These are phyloP conservation scores for Hypholoma fasciculare DNA, from an alignment of 768 basidiomycete species.

Conservation along the genomic window DNA sequence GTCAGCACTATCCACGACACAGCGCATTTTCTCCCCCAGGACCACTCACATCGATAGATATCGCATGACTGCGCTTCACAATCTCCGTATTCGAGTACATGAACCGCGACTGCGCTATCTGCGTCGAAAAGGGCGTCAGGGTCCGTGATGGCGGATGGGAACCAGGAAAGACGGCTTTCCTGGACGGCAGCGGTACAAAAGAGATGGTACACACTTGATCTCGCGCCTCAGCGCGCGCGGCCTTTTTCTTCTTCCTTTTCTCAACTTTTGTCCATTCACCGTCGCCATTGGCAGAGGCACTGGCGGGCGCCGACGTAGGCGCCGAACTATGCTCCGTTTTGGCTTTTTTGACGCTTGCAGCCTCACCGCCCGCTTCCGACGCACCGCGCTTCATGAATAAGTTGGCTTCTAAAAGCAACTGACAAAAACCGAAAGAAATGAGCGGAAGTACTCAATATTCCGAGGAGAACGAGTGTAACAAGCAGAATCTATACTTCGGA, in stretches of 20 bases:
- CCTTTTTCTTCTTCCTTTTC: conserved; percentile 71
- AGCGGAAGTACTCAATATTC: no score
- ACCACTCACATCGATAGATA: conserved; percentile 75
- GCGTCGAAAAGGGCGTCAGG: conserved; percentile 8
- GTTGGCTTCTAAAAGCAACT: not conserved
- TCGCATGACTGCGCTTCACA: conserved; percentile 64
- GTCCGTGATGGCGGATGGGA: conserved; percentile 15
- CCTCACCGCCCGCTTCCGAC: not conserved
- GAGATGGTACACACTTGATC: conserved; percentile 45
- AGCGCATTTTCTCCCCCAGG: not conserved
- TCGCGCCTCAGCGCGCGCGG: conserved; percentile 55
- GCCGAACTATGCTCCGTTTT: conserved; percentile 10
- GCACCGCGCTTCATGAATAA: not conserved
- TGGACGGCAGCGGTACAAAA: not conserved
- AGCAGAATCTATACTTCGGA: no score
- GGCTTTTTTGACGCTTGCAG: conserved; percentile 13
- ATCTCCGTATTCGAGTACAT: conserved; percentile 84
- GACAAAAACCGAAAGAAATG: no score
- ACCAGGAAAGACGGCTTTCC: conserved; percentile 9
- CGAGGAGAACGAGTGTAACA: no score
- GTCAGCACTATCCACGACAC: not conserved
- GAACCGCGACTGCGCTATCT: conserved; percentile 69
- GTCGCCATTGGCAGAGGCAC: not conserved
- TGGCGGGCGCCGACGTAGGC: not conserved
- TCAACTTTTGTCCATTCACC: conserved; percentile 70